phyloP scores from a whole-genome alignment of 805 yeast genomes.

The Candida chilensis region DNA sequence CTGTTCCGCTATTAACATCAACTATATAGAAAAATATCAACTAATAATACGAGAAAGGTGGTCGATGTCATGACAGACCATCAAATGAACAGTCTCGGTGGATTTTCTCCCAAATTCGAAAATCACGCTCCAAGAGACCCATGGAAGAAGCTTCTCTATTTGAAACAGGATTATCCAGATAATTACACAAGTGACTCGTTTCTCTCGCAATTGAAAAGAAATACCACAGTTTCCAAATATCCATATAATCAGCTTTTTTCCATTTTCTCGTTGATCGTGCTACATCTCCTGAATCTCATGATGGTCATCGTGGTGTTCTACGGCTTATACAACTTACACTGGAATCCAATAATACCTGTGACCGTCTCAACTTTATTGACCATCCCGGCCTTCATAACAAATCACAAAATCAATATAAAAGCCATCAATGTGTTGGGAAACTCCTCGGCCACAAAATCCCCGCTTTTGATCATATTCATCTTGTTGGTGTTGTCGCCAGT shows the following conservation, averaged over 20 bases:
- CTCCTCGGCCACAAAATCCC: conserved; percentile 36
- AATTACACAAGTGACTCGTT: conserved; percentile 82
- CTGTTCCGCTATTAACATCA: too few relatives aligned
- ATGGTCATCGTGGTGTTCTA: conserved; percentile 62
- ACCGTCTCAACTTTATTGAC: too few relatives aligned
- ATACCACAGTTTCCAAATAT: conserved; percentile 64
- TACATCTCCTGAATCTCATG: conserved; percentile 57
- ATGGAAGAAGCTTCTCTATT: conserved; percentile 85
- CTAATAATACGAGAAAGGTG: too few relatives aligned
- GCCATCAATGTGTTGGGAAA: conserved; percentile 5
- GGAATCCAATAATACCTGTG: conserved; percentile 41
- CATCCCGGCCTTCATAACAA: too few relatives aligned
- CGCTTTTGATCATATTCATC: conserved; percentile 58
- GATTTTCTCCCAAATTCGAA: too few relatives aligned
- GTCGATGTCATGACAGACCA: too few relatives aligned
- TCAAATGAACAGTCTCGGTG: too few relatives aligned
- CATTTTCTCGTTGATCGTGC: conserved; percentile 62
- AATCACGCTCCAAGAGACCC: conserved; percentile 16
- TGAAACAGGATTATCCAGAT: conserved; percentile 81
- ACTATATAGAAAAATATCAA: too few relatives aligned
- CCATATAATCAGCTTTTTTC: conserved; percentile 53
- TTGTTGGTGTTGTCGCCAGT: conserved; percentile 82
- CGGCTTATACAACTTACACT: conserved; percentile 40
- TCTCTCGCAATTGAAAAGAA: conserved; percentile 69
- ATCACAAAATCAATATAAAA: conserved; percentile 2